Evolutionary conservation across 768 basidiomycete genomes (phyloP).

Genomic region (Agaricus bisporus): DNA sequence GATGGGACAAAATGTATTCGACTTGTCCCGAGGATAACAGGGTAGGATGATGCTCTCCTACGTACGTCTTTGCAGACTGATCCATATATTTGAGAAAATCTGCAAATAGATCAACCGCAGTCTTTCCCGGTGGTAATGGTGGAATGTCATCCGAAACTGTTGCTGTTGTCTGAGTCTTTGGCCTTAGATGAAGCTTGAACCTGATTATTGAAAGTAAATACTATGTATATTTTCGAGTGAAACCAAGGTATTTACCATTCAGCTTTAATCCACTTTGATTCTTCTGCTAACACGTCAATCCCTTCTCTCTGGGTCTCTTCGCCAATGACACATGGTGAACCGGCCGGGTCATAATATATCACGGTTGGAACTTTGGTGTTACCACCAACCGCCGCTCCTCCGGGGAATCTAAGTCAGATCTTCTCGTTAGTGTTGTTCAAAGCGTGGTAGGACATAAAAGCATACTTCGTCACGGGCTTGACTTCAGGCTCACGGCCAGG

Average conservation of each 20-base stretch:
- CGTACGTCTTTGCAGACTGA: conserved; percentile 36
- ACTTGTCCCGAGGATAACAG: conserved; percentile 37
- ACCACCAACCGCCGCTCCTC: conserved; percentile 20
- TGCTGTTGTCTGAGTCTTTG: conserved; percentile 13
- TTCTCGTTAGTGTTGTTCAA: too few relatives aligned
- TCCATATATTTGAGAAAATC: conserved; percentile 47
- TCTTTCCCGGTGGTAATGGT: conserved; percentile 34
- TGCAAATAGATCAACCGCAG: conserved; percentile 32
- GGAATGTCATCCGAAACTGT: conserved; percentile 19
- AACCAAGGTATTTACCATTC: conserved; percentile 3
- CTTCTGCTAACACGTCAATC: conserved; percentile 7
- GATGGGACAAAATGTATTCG: conserved; percentile 49
- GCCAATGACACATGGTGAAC: conserved; percentile 1
- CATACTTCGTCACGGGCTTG: conserved; percentile 30
- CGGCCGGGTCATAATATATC: conserved; percentile 24
- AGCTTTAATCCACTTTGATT: conserved; percentile 10
- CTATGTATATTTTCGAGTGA: neutral
- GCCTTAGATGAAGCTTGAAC: conserved; percentile 27
- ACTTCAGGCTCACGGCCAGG: conserved; percentile 28
- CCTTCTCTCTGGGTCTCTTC: conserved; percentile 10
- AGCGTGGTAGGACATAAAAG: conserved; percentile 16
- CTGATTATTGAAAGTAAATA: neutral
- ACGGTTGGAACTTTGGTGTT: conserved; percentile 30
- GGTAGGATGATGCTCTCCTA: conserved; percentile 35
- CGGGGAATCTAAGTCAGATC: conserved; percentile 13